Conservation (phyloP, 345 rosid species). For the Laguncularia racemosa region DNA sequence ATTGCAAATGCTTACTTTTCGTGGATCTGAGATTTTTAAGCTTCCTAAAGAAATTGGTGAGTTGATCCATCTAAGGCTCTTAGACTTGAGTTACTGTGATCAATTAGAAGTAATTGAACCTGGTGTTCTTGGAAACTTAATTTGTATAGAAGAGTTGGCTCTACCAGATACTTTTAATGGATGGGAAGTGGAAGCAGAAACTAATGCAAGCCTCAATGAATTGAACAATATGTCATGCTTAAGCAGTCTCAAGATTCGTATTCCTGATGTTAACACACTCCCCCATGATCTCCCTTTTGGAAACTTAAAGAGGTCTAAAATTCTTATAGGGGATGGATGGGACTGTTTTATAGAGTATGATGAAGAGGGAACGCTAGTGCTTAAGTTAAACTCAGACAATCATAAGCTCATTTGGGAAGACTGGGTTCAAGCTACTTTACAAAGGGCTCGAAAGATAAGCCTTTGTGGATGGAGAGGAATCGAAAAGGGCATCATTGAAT, state of each 20-base stretch:
- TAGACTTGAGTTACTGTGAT: slow-evolving; percentile 13
- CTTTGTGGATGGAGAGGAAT: slow-evolving; percentile 6
- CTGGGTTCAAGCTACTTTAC: neutral
- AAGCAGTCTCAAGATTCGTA: neutral
- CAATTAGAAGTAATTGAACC: slow-evolving; percentile 13
- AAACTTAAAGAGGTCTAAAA: slow-evolving; percentile 5
- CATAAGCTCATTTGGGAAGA: neutral
- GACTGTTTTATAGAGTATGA: neutral
- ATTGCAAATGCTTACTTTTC: slow-evolving; percentile 6
- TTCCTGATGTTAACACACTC: slow-evolving; percentile 1
- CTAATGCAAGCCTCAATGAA: slow-evolving; percentile 14
- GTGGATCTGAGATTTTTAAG: neutral
- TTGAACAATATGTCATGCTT: slow-evolving; percentile 10
- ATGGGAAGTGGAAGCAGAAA: slow-evolving; percentile 11
- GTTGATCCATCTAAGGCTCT: slow-evolving; percentile 5
- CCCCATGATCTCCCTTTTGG: neutral
- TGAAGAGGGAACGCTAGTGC: neutral
- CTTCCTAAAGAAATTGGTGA: slow-evolving; percentile 12
- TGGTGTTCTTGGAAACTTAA: slow-evolving; percentile 7
- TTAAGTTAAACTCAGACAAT: neutral
- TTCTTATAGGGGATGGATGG: slow-evolving; percentile 10
- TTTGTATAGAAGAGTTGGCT: slow-evolving; percentile 15
- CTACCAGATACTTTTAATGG: slow-evolving; percentile 4
- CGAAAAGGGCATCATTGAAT: neutral
- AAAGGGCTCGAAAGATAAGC: slow-evolving; percentile 9